Base-by-base conservation (phyloP, 2,329 filamentous ascomycete genomes). In the Scedosporium minutisporum region DNA sequence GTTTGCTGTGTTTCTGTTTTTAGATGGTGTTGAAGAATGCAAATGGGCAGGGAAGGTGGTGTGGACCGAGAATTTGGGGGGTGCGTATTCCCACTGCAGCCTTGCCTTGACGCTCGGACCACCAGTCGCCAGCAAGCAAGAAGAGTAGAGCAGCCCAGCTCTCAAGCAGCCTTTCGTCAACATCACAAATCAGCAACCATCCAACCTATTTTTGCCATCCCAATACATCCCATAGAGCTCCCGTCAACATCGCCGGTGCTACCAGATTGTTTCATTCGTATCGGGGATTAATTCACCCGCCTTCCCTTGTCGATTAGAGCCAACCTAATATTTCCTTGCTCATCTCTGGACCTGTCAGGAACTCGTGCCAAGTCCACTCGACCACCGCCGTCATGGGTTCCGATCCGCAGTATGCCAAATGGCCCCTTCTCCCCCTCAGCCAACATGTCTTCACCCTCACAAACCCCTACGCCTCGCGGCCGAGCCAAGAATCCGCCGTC, bases 391-490 rank as follows among this genome's bases (percentile, higher is more conserved):
- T 78, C 80, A 92, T 88, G 86, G 86, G 86, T 70, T 84, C 90
- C 72, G 90, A 95, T 77, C 89, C 89, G 68, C 90, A 92, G 76
- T 93, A 93, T 78, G 87, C 89, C 70, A 90, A 91, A 77, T 93
- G 89, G 80, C 90, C 91, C 65, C 81, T 91, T 76, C 85, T 95
- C 73, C 84, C 89, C 69, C 83, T 96, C 71, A 85, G 89, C 66
- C 90, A 95, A 80, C 87, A 92, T 74, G 90, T 95, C 77, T 95
- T 95, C 80, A 88, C 88, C 72, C 83, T 95, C 78, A 91, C 89
- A 73, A 93, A 93, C 76, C 85, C 89, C 68, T 88, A 89, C 68
- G 85, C 90, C 69, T 77, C 86, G 64, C 82, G 83, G 72, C 67
- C 78, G 63, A 76, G 82, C 64, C 90, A 93, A 76, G 86, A 93